Base-by-base conservation (phyloP, 164 flowering plant species). In the Aristolochia fimbriata region DNA sequence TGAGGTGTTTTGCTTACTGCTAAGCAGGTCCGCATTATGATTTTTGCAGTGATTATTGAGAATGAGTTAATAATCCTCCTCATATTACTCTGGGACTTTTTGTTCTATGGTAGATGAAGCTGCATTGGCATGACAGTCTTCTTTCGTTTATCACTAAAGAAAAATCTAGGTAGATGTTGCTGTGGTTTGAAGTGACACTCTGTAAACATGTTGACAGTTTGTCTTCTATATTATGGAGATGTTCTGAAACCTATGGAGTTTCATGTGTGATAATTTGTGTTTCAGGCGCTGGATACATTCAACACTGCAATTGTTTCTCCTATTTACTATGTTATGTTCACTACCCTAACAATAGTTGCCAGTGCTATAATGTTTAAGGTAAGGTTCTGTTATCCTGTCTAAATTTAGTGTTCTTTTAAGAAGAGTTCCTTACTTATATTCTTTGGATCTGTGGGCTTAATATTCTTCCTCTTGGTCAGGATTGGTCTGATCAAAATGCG, bases 311-410 rank as follows among this genome's bases (percentile, higher is more conserved):
- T 92, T 61, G 98, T 92, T 71, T 88, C 98, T 73, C 98, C 96
- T 50, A 83, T 92, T 57, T 88, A 88, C 62, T 92, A 92, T 61
- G 96, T 88, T 20, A 87, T 89, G 91, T 92, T 92, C 70, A 87
- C 98, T 19, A 86, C 98, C 60, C 77, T 92, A 60, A 87, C 98
- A 4, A 92, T 92, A 46, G 62, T 76, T 66, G 98, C 98, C 10
- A 88, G 91, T 66, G 91, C 81, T 47, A 88, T 92, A 57, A 88
- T 92, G 96, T 92, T 87, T 66, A 92, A 92, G 96, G 98, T 87
- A 76, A 48, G 20, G 17, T 20, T 56, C 59, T 27, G n/a, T 65
- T 15, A 25, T 50, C 53, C 31, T 13, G 13, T 21, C 24, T 15
- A 27, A 11, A 3, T 45, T 8, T 20, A 33, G 47, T 19, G 48